Conservation (phyloP, 2,329 filamentous ascomycete genomes). For the Verticillium tricorpus region DNA sequence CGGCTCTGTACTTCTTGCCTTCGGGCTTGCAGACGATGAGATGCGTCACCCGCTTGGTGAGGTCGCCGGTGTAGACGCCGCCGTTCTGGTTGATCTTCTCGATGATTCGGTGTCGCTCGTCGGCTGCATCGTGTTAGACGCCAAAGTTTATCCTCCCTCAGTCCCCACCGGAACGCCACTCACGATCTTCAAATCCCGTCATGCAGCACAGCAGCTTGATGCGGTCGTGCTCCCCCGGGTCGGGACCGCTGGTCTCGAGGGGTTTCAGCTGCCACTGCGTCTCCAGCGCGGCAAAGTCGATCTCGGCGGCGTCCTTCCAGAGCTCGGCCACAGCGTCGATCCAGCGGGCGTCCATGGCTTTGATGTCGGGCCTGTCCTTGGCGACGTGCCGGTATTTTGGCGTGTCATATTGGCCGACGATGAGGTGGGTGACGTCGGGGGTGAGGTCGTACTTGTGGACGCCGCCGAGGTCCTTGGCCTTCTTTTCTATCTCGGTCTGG, state of each 20-base stretch:
- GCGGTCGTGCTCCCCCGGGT: constrained; percentile 27
- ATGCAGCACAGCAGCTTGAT: constrained; percentile 47
- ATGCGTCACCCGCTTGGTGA: constrained; percentile 83
- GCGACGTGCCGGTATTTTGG: constrained; percentile 96
- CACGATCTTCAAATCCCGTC: constrained; percentile 52
- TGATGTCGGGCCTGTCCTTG: constrained; percentile 79
- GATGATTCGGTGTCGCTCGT: constrained; percentile 66
- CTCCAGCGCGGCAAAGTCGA: constrained; percentile 69
- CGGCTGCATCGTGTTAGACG: constrained; percentile 34
- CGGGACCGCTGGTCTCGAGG: constrained; percentile 50
- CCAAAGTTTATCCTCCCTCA: not conserved
- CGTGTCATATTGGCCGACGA: constrained; percentile 85
- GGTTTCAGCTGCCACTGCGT: constrained; percentile 58
- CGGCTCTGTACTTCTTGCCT: constrained; percentile 87
- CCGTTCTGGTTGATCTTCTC: constrained; percentile 65
- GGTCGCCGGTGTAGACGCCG: constrained; percentile 79
- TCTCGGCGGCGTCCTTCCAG: constrained; percentile 76
- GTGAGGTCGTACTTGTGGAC: constrained; percentile 86
- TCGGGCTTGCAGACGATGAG: constrained; percentile 74
- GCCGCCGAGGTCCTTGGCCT: constrained; percentile 78
- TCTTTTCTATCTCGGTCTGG: constrained; percentile 53
- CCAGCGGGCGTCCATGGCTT: constrained; percentile 78
- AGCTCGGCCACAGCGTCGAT: constrained; percentile 71
- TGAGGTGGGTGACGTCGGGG: constrained; percentile 90
- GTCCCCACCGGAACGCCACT: constrained; percentile 10